These are phyloP conservation scores for Hyphopichia homilentoma DNA, from an alignment of 805 yeast genomes.

Conservation along the genomic window DNA sequence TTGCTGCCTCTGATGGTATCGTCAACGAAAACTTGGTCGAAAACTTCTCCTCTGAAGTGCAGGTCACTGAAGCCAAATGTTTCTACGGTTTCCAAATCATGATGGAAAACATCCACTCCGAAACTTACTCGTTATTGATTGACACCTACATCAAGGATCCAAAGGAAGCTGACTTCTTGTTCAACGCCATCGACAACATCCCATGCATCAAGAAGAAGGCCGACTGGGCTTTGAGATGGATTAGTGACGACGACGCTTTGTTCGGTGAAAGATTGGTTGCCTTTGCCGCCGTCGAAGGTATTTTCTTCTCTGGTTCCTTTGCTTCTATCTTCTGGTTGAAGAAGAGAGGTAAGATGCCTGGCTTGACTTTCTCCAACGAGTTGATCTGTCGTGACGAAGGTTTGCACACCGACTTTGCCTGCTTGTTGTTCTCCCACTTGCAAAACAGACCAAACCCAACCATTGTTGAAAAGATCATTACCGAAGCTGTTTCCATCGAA, in stretches of 20 bases:
- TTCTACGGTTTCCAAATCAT: constrained; percentile 99
- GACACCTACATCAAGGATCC: constrained; percentile 97
- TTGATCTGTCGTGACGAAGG: constrained; percentile 98
- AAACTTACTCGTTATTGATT: constrained; percentile 90
- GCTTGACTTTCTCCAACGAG: constrained; percentile 96
- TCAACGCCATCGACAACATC: constrained; percentile 93
- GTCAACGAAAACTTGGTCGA: constrained; percentile 97
- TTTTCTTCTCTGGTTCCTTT: constrained; percentile 96
- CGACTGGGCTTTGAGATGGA: constrained; percentile 99
- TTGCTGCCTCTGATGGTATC: constrained; percentile 98
- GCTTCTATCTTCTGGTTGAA: constrained; percentile 98
- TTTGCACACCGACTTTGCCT: constrained; percentile 97
- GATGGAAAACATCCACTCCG: constrained; percentile 99
- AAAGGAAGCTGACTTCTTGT: constrained; percentile 82
- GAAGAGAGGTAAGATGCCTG: constrained; percentile 99
- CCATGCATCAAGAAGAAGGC: constrained; percentile 97
- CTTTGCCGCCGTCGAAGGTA: constrained; percentile 98
- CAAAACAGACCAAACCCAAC: constrained; percentile 79
- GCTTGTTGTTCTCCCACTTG: constrained; percentile 89
- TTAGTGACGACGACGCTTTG: constrained; percentile 78
- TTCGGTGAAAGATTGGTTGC: constrained; percentile 97
- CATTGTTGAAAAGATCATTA: constrained; percentile 80
- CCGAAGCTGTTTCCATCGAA: constrained; percentile 94
- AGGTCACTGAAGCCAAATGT: constrained; percentile 95
- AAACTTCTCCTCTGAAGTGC: constrained; percentile 96